Conservation (phyloP, 495 filamentous ascomycete species). For the Aspergillus taichungensis region DNA sequence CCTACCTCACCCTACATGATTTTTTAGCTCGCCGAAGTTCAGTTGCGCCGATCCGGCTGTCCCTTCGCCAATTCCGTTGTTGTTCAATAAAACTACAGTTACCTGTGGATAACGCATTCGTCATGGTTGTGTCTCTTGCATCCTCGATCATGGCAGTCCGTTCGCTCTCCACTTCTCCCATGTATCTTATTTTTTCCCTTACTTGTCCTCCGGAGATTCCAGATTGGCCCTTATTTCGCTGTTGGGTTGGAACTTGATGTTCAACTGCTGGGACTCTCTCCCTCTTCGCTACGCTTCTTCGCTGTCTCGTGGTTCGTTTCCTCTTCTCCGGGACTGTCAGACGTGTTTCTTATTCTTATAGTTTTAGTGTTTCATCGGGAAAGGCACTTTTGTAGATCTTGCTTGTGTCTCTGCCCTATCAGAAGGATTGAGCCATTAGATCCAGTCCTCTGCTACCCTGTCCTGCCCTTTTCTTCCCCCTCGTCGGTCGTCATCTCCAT, state of each 20-base stretch:
- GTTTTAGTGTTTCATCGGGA: not conserved
- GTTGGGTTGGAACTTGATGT: not conserved
- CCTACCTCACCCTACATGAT: not conserved
- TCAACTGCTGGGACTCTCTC: too few relatives aligned
- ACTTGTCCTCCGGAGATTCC: conserved; percentile 2
- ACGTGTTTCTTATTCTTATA: not conserved
- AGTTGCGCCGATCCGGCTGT: conserved; percentile 9
- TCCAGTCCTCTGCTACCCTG: not conserved
- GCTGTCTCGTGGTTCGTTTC: too few relatives aligned
- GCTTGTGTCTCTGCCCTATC: not conserved
- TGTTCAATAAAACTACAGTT: conserved; percentile 1
- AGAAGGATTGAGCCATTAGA: too few relatives aligned
- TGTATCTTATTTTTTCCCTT: conserved; percentile 13
- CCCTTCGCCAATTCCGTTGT: conserved; percentile 7
- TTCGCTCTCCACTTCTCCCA: conserved; percentile 10
- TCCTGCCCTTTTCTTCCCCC: not conserved
- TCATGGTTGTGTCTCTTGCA: conserved; percentile 16
- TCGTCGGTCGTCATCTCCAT: not conserved
- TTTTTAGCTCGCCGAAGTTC: conserved; percentile 1
- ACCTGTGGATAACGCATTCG: conserved; percentile 15
- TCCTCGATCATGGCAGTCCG: conserved; percentile 13
- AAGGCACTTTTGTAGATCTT: not conserved
- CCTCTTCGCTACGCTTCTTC: too few relatives aligned
- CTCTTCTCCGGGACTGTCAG: not conserved
- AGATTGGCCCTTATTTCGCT: not conserved